Evolutionary conservation across 805 yeast genomes (phyloP), one percentile per base, ranked within the genome.

Genomic region (Saccharomycopsis babjevae): DNA sequence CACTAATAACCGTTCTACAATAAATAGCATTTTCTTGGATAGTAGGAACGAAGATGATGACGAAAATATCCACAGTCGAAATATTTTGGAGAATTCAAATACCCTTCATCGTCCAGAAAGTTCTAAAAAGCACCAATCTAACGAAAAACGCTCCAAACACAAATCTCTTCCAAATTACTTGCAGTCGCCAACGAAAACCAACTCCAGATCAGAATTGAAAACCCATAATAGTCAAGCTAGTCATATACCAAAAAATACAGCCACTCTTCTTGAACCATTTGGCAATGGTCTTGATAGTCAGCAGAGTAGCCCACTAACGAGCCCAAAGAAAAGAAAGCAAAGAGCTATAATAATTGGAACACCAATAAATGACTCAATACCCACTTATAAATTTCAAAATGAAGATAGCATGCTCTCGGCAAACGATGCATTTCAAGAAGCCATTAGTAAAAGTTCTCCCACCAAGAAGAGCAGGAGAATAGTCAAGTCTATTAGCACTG

Each of bases 391-490:
- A 46, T 62, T 62, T 36, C 63, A 57, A 11, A 57, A 57, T 25
- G 66, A 64, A 52, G 64, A 60, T 30, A 38, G 58, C 36, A 60
- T 64, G 28, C 46, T 62, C 4, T 58, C 61, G 1, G 66, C 66
- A 7, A 58, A 62, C 40, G 66, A 62, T 13, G 66, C 66, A 8
- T 64, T 64, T 38, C 46, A 57, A 13, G 64, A 64, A 8, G 63
- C 62, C 3, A 59, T 64, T 4, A 56, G 54, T 10, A 38, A 61
- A 28, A 52, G 60, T 30, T 59, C 61, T 8, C 64, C 64, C 4
- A 55, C 52, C 16, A 62, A 59, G 32, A 28, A 43, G 10, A 42
- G 36, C 11, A 54, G 56, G 22, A 30, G 40, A 32, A 54, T 54
- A 32, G 40, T 54, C 18, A 36, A 55, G 13, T 25, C 39, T 5